Evolutionary conservation across 768 basidiomycete genomes (phyloP).

Genomic region (Crepidotus variabilis): DNA sequence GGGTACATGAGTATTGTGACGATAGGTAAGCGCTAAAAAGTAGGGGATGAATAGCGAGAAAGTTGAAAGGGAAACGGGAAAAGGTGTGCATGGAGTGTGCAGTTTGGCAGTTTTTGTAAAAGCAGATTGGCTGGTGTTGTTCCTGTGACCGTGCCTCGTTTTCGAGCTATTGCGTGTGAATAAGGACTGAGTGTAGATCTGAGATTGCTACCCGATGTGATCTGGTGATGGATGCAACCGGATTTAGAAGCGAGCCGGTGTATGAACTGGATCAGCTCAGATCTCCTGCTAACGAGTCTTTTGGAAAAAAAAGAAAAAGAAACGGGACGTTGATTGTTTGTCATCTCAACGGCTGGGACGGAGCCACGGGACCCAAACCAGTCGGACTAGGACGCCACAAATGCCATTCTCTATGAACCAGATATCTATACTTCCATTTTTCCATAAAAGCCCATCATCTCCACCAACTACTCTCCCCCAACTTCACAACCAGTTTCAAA

Average conservation of each 20-base stretch:
- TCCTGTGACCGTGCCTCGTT: constrained; percentile 8
- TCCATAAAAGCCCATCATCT: constrained; percentile 30
- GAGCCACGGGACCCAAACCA: constrained; percentile 32
- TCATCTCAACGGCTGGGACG: constrained; percentile 35
- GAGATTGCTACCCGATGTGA: neutral
- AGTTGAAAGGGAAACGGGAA: neutral
- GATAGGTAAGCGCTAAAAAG: neutral
- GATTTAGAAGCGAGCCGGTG: constrained; percentile 4
- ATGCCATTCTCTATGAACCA: constrained; percentile 19
- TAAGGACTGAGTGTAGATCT: neutral
- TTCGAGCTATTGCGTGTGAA: neutral
- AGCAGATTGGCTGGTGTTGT: constrained; percentile 1
- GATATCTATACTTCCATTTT: constrained; percentile 13
- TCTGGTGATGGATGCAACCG: constrained; percentile 6
- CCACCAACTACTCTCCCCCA: constrained; percentile 12
- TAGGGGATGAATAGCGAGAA: neutral
- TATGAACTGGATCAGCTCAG: neutral
- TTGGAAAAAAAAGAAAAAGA: constrained; percentile 2
- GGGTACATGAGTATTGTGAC: neutral
- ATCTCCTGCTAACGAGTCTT: neutral
- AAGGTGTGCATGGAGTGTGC: neutral
- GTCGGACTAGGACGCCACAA: constrained; percentile 27
- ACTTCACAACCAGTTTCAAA: constrained; percentile 19
- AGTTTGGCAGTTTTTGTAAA: neutral
- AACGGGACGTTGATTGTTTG: too few species aligned